phyloP scores from a whole-genome alignment of 805 yeast species.

The Saccharomycopsis microspora region DNA sequence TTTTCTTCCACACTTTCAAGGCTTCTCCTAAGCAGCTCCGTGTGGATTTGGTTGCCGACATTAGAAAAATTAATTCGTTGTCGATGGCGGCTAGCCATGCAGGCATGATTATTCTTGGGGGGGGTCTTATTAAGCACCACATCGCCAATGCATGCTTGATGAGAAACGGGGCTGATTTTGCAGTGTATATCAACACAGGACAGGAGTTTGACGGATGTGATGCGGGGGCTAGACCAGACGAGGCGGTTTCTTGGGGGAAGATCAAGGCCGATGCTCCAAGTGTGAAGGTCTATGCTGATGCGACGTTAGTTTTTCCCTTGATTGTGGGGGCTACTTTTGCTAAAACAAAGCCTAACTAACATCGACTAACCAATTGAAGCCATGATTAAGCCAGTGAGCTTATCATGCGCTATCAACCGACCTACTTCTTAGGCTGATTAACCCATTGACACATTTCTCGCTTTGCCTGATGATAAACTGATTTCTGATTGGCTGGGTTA shows the following conservation, averaged over 20 bases:
- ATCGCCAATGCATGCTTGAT: slow-evolving; percentile 95
- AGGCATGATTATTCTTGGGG: slow-evolving; percentile 94
- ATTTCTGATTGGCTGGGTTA: too few relatives aligned
- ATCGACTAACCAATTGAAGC: too few relatives aligned
- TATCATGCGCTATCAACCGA: too few relatives aligned
- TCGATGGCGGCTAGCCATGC: slow-evolving; percentile 92
- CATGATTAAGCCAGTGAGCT: too few relatives aligned
- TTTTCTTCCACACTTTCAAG: slow-evolving; percentile 95
- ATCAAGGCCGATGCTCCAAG: slow-evolving; percentile 88
- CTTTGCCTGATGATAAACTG: too few relatives aligned
- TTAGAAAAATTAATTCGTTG: slow-evolving; percentile 81
- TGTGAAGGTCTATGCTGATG: slow-evolving; percentile 93
- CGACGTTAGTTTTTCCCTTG: slow-evolving; percentile 86
- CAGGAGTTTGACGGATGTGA: slow-evolving; percentile 99
- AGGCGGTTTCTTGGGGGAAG: slow-evolving; percentile 98
- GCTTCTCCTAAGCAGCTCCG: slow-evolving; percentile 83
- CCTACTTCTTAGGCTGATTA: too few relatives aligned
- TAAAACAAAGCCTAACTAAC: slow-evolving; percentile 25
- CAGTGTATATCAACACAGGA: slow-evolving; percentile 94
- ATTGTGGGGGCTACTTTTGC: slow-evolving; percentile 98
- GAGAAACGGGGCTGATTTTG: slow-evolving; percentile 99
- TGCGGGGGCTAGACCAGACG: slow-evolving; percentile 99
- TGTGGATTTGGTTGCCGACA: slow-evolving; percentile 89
- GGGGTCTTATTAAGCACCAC: slow-evolving; percentile 94
- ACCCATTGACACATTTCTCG: too few relatives aligned